A percentile compares a stretch with the other conserved stretches of the same genome.
phyloP scores from a whole-genome alignment of 2,329 filamentous ascomycete species.

The Fusarium sp. region DNA sequence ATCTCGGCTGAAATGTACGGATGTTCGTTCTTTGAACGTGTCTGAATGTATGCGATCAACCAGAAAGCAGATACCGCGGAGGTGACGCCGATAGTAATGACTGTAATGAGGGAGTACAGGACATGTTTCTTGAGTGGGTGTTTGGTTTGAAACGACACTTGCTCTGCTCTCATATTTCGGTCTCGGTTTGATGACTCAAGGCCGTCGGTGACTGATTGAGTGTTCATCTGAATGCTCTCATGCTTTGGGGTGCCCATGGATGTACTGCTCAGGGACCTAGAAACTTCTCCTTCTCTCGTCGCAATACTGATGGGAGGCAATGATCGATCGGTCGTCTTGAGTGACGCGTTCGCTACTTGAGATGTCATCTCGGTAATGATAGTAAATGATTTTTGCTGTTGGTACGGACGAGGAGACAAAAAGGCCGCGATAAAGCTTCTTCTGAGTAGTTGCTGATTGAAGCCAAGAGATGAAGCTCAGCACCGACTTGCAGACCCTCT shows the following conservation, averaged over 20 bases:
- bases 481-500: slow-evolving; percentile 2
- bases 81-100: not conserved
- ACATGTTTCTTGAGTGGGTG: slow-evolving; percentile 27
- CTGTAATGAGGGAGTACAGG: slow-evolving; percentile 20
- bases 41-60: slow-evolving; percentile 22
- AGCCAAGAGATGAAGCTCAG: no score
- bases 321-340: not conserved
- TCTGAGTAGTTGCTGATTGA: not conserved
- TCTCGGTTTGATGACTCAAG: not conserved
- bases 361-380: not conserved
- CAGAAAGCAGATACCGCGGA: slow-evolving; percentile 4
- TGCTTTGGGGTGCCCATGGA: not conserved
- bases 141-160: not conserved
- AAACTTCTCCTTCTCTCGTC: not conserved
- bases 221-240: not conserved
- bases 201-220: not conserved
- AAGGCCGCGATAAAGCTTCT: not conserved
- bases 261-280: not conserved
- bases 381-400: not conserved
- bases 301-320: not conserved
- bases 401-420: not conserved
- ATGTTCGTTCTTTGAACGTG: not conserved
- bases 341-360: not conserved
- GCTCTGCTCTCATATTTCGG: not conserved
- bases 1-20: slow-evolving; percentile 20